phyloP scores from a whole-genome alignment of 495 filamentous ascomycete species.

The Hyaloscypha bicolor region DNA sequence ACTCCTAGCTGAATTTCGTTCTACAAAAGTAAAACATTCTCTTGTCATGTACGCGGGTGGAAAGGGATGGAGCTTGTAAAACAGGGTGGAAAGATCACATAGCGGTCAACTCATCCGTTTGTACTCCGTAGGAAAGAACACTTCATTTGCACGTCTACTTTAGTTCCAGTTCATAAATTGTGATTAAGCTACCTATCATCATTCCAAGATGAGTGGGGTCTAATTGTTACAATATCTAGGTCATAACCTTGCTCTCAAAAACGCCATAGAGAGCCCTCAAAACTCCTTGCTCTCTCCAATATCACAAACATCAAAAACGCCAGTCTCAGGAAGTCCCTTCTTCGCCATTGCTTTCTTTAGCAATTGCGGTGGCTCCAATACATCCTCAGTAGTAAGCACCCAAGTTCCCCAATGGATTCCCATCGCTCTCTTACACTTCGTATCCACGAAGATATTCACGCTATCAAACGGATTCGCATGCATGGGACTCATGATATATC shows the following conservation, averaged over 20 bases:
- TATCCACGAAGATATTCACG: conserved; percentile 90
- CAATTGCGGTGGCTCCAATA: conserved; percentile 78
- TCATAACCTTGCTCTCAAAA: not conserved
- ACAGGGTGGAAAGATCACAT: conserved; percentile 5
- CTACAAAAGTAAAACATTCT: conserved; percentile 1
- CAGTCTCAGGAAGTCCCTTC: conserved; percentile 69
- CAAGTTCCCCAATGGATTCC: conserved; percentile 96
- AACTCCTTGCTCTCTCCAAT: conserved; percentile 88
- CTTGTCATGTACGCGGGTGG: not conserved
- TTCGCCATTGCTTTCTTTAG: conserved; percentile 74
- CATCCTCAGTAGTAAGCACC: conserved; percentile 84
- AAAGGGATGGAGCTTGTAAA: conserved; percentile 9
- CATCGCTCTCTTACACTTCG: conserved; percentile 78
- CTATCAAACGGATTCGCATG: conserved; percentile 89
- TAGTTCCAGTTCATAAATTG: not conserved
- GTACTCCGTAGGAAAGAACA: conserved; percentile 23
- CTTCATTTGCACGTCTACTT: not conserved
- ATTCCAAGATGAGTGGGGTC: not conserved
- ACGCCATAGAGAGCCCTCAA: conserved; percentile 30
- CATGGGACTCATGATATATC: conserved; percentile 73
- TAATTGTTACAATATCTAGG: not conserved
- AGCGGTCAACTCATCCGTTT: conserved; percentile 5
- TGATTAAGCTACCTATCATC: not conserved
- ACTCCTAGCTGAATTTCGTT: not conserved
- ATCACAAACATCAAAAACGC: conserved; percentile 85